Evolutionary conservation across 495 filamentous ascomycete species (phyloP), one percentile per base, ranked within the genome.

Genomic region (Letharia columbiana): DNA sequence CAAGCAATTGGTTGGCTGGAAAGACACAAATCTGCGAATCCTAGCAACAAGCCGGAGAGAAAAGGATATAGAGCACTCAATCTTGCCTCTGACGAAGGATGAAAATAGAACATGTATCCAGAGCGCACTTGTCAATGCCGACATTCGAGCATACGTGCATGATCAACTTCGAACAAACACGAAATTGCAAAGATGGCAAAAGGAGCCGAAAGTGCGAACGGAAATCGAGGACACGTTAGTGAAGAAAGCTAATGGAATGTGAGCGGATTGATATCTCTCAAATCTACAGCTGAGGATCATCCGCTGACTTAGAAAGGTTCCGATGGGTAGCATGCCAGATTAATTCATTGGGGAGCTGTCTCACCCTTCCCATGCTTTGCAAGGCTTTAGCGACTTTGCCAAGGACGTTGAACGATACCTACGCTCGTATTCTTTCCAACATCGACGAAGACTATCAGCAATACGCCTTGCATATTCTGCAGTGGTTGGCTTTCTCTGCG

Each of bases 321-420:
- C 75, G 77, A 60, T 80, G 75, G 75, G 75, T 70, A 4, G 72
- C 67, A 56, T 79, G 75, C 69, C 77, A 80, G 65, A 66, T 81
- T 31, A 73, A 80, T 47, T 69, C 35, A 17, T 71, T 81, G 20
- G 66, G 66, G 65, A 68, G 67, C 58, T 80, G 75, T 66, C 49
- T 57, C 15, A 71, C 68, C 33, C 9, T 67, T 47, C 45, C 45
- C 49, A 58, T 61, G 58, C 68, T 78, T 39, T 66, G 67, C 56
- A 31, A 71, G 69, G 70, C 70, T 40, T 70, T 79, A 4, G n/a
- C 23, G 67, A 66, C 72, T 52, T 69, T 80, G 12, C 79, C 79
- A 9, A 56, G 52, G 35, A 72, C 68, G n/a, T 65, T 80, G 2
- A 64, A 79, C 67, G 73, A 75, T 40, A 79, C 75, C 56, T 81